A percentile compares a stretch with the other conserved stretches of the same genome.
These are phyloP conservation scores for Cutaneotrichosporon sp. DNA, from an alignment of 1,284 basidiomycete species.

Conservation along the genomic window DNA sequence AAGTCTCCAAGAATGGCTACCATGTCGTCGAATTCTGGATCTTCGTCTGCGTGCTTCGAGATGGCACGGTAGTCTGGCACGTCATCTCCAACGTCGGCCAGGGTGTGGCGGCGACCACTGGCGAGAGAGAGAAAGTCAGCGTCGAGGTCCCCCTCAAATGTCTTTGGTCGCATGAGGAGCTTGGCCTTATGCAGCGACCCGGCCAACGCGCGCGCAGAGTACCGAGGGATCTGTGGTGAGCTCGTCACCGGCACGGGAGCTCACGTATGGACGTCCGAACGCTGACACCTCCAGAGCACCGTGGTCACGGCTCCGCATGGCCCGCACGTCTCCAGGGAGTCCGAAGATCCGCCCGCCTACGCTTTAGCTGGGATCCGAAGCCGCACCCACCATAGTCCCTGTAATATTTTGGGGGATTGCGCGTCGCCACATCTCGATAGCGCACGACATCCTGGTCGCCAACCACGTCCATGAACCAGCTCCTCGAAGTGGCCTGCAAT, in stretches of 20 bases:
- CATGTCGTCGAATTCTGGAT: constrained; percentile 9
- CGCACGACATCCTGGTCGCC: constrained; percentile 31
- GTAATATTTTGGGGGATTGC: constrained; percentile 25
- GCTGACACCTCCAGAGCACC: constrained; percentile 29
- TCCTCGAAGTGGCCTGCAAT: constrained; percentile 15
- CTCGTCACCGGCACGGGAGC: constrained; percentile 6
- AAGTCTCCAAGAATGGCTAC: constrained; percentile 22
- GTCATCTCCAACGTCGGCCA: neutral
- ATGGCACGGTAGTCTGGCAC: constrained; percentile 16
- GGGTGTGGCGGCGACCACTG: neutral
- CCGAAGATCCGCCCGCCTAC: constrained; percentile 28
- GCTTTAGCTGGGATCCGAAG: neutral
- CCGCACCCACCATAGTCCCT: constrained; percentile 25
- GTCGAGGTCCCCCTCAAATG: neutral
- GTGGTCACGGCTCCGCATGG: constrained; percentile 26
- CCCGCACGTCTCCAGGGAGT: constrained; percentile 23
- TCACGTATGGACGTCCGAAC: constrained; percentile 31
- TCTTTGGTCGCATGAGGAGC: constrained; percentile 10
- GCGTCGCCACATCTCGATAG: constrained; percentile 24
- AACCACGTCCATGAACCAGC: constrained; percentile 28
- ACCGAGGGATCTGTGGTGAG: constrained; percentile 16
- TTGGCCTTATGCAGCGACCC: constrained; percentile 8
- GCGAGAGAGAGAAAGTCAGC: constrained; percentile 9
- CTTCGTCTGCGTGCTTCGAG: constrained; percentile 15
- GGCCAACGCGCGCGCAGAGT: constrained; percentile 12